phyloP scores from a whole-genome alignment of 2,329 filamentous ascomycete species.

The Cordyceps javanica region DNA sequence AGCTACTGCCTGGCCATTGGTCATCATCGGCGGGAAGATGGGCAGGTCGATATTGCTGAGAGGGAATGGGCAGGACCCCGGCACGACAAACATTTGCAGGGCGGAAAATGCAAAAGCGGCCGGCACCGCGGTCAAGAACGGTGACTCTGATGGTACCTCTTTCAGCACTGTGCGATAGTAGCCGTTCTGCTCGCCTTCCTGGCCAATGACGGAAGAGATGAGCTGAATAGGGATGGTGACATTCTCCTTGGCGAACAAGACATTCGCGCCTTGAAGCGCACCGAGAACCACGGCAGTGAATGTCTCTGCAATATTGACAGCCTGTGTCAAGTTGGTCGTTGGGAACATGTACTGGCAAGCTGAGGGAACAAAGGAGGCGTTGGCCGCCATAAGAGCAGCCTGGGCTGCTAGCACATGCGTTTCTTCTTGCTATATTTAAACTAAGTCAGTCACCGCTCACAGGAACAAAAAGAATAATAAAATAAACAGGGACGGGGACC shows the following conservation, averaged over 20 bases:
- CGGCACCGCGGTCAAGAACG: conserved; percentile 59
- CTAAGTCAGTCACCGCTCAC: conserved; percentile 42
- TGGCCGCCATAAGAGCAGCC: conserved; percentile 46
- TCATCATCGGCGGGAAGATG: conserved; percentile 45
- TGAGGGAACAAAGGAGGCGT: conserved; percentile 42
- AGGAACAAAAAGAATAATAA: no score
- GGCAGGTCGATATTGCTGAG: conserved; percentile 45
- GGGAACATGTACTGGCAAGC: conserved; percentile 64
- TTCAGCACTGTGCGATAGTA: conserved; percentile 56
- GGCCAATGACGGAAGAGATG: conserved; percentile 57
- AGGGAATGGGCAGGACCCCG: conserved; percentile 52
- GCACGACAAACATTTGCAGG: conserved; percentile 55
- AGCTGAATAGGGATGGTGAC: conserved; percentile 50
- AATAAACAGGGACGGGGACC: no score
- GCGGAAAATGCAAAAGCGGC: conserved; percentile 60
- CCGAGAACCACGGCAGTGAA: conserved; percentile 66
- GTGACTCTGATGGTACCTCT: conserved; percentile 54
- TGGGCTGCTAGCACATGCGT: conserved; percentile 58
- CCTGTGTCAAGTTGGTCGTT: conserved; percentile 46
- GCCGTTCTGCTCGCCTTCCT: conserved; percentile 69
- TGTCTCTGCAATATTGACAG: conserved; percentile 54
- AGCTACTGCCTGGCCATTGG: conserved; percentile 24
- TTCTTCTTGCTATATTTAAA: conserved; percentile 52
- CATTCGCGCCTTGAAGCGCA: conserved; percentile 57
- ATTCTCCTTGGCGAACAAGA: conserved; percentile 48